Conservation (phyloP, 495 filamentous ascomycete species). For the Letharia columbiana region DNA sequence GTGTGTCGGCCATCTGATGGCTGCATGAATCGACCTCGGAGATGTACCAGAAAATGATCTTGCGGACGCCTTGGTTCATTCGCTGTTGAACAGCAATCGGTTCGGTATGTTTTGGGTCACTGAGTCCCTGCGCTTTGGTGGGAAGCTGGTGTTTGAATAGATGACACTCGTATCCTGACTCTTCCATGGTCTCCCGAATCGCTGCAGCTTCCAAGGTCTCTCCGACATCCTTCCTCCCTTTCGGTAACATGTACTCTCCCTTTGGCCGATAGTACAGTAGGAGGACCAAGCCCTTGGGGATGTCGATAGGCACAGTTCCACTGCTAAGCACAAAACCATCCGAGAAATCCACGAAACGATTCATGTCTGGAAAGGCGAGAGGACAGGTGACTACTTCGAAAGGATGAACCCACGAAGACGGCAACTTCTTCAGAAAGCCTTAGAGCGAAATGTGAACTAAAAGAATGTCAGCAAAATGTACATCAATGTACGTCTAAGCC, state of each 20-base stretch:
- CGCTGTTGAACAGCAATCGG: not conserved
- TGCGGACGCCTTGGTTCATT: not conserved
- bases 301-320: not conserved
- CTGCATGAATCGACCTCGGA: not conserved
- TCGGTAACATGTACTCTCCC: not conserved
- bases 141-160: not conserved
- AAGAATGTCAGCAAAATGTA: too few species aligned
- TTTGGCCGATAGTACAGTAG: not conserved
- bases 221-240: not conserved
- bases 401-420: too few species aligned
- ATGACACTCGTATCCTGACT: not conserved
- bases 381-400: too few species aligned
- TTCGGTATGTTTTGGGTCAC: not conserved
- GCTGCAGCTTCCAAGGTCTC: not conserved
- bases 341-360: not conserved
- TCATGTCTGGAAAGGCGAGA: too few species aligned
- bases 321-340: not conserved
- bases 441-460: too few species aligned
- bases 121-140: not conserved
- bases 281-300: not conserved
- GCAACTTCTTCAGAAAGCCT: too few species aligned
- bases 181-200: not conserved
- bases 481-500: too few species aligned
- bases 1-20: not conserved
- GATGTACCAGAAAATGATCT: not conserved